Percentiles rank a stretch among this genome's conserved stretches.
Evolutionary conservation across 257 asterid species (phyloP).

Genomic region (Petrea volubilis): DNA sequence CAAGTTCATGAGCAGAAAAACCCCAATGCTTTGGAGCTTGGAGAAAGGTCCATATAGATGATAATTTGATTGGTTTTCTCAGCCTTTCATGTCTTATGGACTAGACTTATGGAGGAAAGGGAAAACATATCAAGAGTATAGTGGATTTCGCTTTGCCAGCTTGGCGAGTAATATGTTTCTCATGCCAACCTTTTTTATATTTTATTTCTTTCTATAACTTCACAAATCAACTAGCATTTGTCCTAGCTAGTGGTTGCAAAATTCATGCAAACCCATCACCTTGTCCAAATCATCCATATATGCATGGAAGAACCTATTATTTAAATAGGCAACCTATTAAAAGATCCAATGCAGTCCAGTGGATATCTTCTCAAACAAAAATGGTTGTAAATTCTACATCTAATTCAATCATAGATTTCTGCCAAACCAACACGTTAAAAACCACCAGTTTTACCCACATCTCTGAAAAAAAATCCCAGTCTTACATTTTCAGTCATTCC

Average conservation of each 20-base stretch:
- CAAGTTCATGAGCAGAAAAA: not conserved
- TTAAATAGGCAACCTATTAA: too few relatives aligned
- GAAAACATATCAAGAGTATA: not conserved
- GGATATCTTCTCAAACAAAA: not conserved
- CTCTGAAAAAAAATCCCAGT: not conserved
- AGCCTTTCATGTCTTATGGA: not conserved
- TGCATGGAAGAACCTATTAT: too few relatives aligned
- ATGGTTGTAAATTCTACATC: not conserved
- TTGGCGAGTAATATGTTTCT: not conserved
- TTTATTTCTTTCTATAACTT: too few relatives aligned
- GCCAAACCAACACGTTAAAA: not conserved
- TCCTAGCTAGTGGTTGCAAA: not conserved
- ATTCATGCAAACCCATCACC: not conserved
- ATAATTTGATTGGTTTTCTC: not conserved
- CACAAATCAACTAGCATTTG: not conserved
- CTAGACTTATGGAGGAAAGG: not conserved
- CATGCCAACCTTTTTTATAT: not conserved
- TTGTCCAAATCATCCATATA: not conserved
- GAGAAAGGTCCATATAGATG: not conserved
- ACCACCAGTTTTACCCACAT: not conserved
- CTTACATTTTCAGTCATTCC: not conserved
- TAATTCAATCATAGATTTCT: not conserved
- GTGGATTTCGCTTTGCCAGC: slow-evolving; percentile 7
- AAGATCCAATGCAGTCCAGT: not conserved
- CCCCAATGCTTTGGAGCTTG: not conserved